Evolutionary conservation across 805 yeast species (phyloP).

Genomic region (Yamadazyma kitorensis): DNA sequence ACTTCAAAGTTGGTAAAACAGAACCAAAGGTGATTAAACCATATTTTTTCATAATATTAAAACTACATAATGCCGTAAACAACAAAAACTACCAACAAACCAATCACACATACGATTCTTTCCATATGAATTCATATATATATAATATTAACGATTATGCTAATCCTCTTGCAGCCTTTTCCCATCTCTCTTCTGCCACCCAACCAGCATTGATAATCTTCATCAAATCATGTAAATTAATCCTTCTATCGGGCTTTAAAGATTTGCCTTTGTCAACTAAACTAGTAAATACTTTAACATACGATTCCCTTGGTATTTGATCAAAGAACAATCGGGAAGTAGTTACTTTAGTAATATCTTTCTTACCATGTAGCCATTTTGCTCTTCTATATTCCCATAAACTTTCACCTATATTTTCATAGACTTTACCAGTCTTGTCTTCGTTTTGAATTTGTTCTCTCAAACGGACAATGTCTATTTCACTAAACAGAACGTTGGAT

Average conservation of each 20-base stretch:
- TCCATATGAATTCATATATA: neutral
- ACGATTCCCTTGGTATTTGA: constrained; percentile 48
- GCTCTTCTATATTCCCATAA: constrained; percentile 70
- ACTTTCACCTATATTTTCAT: constrained; percentile 44
- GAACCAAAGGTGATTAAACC: constrained; percentile 1
- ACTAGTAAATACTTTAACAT: constrained; percentile 61
- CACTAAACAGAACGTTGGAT: constrained; percentile 15
- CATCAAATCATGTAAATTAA: constrained; percentile 72
- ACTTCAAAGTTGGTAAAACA: constrained; percentile 32
- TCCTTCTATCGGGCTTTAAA: constrained; percentile 54
- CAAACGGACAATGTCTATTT: constrained; percentile 24
- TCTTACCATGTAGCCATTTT: constrained; percentile 51
- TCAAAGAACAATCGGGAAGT: constrained; percentile 19
- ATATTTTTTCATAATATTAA: neutral
- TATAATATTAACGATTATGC: constrained; percentile 15
- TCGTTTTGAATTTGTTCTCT: constrained; percentile 29
- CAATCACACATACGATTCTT: neutral
- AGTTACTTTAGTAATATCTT: neutral
- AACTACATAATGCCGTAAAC: neutral
- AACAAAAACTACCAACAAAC: constrained; percentile 1
- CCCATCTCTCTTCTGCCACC: constrained; percentile 78
- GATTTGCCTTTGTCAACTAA: constrained; percentile 69
- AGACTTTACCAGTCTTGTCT: neutral
- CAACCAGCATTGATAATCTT: constrained; percentile 80
- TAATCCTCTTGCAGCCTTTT: constrained; percentile 43